These are phyloP conservation scores for Paraphaeosphaeria sporulosa DNA, from an alignment of 2,329 filamentous ascomycete species.

Conservation along the genomic window DNA sequence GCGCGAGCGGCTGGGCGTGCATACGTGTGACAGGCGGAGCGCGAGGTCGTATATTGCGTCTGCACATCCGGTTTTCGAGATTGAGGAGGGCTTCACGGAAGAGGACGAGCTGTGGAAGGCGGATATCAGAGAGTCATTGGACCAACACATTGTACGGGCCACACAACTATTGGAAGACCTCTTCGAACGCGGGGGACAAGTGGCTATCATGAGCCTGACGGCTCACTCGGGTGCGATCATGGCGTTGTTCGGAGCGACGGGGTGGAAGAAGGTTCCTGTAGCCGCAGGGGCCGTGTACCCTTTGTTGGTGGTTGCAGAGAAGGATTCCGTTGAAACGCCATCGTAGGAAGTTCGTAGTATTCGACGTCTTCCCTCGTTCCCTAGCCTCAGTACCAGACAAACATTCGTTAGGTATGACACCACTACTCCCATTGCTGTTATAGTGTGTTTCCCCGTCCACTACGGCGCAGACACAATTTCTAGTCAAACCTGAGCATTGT, in stretches of 20 bases:
- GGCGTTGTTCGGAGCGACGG: constrained; percentile 60
- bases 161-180: constrained; percentile 56
- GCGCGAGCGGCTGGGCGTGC: constrained; percentile 68
- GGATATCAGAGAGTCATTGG: constrained; percentile 16
- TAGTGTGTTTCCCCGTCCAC: no score
- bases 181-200: constrained; percentile 46
- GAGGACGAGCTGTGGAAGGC: constrained; percentile 60
- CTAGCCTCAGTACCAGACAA: neutral
- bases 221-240: constrained; percentile 64
- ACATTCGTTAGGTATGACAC: no score
- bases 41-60: constrained; percentile 59
- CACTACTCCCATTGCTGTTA: no score
- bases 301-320: constrained; percentile 18
- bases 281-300: constrained; percentile 24
- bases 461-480: no score
- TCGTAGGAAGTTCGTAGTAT: neutral
- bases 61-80: constrained; percentile 58
- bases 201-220: constrained; percentile 58
- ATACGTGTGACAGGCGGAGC: constrained; percentile 69
- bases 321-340: neutral
- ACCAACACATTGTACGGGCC: constrained; percentile 17
- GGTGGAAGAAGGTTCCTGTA: constrained; percentile 33
- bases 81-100: constrained; percentile 67
- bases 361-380: no score
- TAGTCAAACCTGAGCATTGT: no score